A percentile compares a stretch with the other conserved stretches of the same genome.
phyloP scores from a whole-genome alignment of 2,329 filamentous ascomycete genomes.

The Aureobasidium sp. region DNA sequence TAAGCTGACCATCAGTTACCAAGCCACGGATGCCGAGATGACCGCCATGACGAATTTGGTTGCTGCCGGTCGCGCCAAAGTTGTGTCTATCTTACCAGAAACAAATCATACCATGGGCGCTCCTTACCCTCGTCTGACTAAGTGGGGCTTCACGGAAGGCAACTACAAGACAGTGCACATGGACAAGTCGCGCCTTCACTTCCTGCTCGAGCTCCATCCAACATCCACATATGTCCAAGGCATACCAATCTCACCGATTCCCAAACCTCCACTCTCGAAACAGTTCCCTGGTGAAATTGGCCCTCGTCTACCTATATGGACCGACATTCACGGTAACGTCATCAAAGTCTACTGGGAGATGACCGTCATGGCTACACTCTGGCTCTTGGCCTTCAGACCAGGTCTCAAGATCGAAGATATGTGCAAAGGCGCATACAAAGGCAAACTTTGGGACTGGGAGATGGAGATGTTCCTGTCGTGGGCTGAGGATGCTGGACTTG shows the following conservation, averaged over 20 bases:
- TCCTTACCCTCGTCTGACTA: slow-evolving; percentile 36
- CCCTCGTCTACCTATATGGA: slow-evolving; percentile 60
- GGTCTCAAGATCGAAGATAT: slow-evolving; percentile 32
- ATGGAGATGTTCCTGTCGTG: slow-evolving; percentile 51
- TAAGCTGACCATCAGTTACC: slow-evolving; percentile 43
- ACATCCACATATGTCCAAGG: slow-evolving; percentile 44
- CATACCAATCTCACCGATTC: slow-evolving; percentile 7
- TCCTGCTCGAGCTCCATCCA: slow-evolving; percentile 52
- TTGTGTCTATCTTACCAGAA: slow-evolving; percentile 49
- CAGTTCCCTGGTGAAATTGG: slow-evolving; percentile 23
- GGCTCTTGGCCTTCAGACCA: slow-evolving; percentile 55
- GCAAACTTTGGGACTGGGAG: slow-evolving; percentile 56
- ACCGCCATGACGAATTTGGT: slow-evolving; percentile 61
- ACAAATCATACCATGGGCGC: slow-evolving; percentile 40
- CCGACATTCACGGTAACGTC: slow-evolving; percentile 56
- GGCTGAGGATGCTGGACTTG: slow-evolving; percentile 47
- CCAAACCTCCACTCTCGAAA: slow-evolving; percentile 24
- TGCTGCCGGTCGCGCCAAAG: slow-evolving; percentile 47
- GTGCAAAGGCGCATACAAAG: slow-evolving; percentile 46
- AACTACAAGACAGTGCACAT: slow-evolving; percentile 64
- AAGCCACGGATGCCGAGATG: slow-evolving; percentile 55
- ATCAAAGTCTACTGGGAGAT: slow-evolving; percentile 57
- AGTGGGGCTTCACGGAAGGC: slow-evolving; percentile 62
- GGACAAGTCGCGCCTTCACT: slow-evolving; percentile 57
- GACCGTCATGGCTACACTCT: slow-evolving; percentile 53